Percentiles rank a stretch among this genome's conserved stretches.
Conservation (phyloP, 495 filamentous ascomycete genomes). For the Chaetomidium leptoderma region DNA sequence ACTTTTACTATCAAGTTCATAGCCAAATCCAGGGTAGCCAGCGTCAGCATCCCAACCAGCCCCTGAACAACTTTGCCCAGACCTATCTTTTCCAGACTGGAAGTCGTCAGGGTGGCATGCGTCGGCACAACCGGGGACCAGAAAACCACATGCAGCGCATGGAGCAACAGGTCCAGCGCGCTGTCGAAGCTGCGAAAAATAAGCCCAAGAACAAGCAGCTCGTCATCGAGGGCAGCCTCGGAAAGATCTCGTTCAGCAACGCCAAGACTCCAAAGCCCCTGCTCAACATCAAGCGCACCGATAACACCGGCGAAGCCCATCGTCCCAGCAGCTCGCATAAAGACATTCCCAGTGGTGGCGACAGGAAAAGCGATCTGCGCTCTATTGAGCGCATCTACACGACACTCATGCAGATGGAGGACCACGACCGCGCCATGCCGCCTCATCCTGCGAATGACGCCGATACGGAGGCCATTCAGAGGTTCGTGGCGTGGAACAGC, state of each 20-base stretch:
- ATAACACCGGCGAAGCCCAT: constrained; percentile 53
- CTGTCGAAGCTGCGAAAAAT: constrained; percentile 92
- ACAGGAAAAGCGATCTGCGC: constrained; percentile 75
- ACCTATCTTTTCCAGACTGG: constrained; percentile 95
- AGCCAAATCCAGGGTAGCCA: constrained; percentile 86
- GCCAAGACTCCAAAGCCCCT: constrained; percentile 92
- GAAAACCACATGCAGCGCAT: constrained; percentile 98
- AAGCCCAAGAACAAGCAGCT: constrained; percentile 97
- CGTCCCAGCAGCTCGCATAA: constrained; percentile 49
- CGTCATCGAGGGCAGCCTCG: constrained; percentile 96
- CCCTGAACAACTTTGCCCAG: constrained; percentile 91
- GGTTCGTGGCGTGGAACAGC: constrained; percentile 67
- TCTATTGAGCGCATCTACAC: constrained; percentile 85
- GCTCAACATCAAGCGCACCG: constrained; percentile 89
- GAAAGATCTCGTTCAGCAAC: constrained; percentile 98
- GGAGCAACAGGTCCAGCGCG: constrained; percentile 97
- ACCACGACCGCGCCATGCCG: constrained; percentile 86
- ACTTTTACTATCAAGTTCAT: constrained; percentile 98
- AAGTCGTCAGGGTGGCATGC: constrained; percentile 63
- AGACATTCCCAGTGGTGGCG: constrained; percentile 47
- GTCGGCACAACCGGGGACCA: constrained; percentile 68
- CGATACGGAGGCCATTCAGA: constrained; percentile 58
- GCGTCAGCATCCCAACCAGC: constrained; percentile 82
- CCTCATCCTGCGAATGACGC: constrained; percentile 56
- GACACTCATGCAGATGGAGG: constrained; percentile 86